A percentile compares a stretch with the other conserved stretches of the same genome.
phyloP scores from a whole-genome alignment of 345 rosid species.

The Rhodamnia rubescens region DNA sequence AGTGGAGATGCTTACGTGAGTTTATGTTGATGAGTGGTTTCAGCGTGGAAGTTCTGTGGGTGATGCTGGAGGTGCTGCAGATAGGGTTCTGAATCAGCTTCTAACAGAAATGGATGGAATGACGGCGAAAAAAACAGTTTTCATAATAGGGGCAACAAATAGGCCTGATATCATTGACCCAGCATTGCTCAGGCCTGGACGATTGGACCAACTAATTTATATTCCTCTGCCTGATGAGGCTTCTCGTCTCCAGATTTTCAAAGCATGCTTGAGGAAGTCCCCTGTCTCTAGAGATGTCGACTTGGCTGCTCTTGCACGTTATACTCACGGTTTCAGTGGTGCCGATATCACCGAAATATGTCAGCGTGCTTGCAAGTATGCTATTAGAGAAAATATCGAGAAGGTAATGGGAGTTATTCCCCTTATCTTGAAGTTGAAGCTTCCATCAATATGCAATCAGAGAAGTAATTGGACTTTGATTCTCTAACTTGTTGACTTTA shows the following conservation, averaged over 20 bases:
- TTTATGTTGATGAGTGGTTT: not conserved
- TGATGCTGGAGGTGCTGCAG: constrained; percentile 98
- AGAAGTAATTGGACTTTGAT: not conserved
- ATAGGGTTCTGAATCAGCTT: constrained; percentile 86
- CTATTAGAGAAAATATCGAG: constrained; percentile 85
- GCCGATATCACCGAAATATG: constrained; percentile 96
- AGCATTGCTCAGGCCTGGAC: constrained; percentile 85
- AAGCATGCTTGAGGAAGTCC: constrained; percentile 83
- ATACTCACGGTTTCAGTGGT: constrained; percentile 89
- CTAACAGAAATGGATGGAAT: constrained; percentile 97
- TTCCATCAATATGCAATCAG: not conserved
- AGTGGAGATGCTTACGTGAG: not conserved
- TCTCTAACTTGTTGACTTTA: not conserved
- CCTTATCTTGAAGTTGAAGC: not conserved
- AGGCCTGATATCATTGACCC: constrained; percentile 92
- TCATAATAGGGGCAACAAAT: constrained; percentile 92
- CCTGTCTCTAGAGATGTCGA: constrained; percentile 81
- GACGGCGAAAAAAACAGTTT: constrained; percentile 89
- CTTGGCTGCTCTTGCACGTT: constrained; percentile 66
- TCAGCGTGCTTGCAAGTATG: constrained; percentile 89
- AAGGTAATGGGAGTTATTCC: constrained; percentile 31
- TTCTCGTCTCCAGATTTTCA: constrained; percentile 69
- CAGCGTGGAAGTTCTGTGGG: constrained; percentile 84
- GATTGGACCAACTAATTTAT: constrained; percentile 84
- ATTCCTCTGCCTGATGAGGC: constrained; percentile 93